A percentile compares a stretch with the other conserved stretches of the same genome.
Conservation (phyloP, 345 rosid species). For the Hibiscus mutabilis region DNA sequence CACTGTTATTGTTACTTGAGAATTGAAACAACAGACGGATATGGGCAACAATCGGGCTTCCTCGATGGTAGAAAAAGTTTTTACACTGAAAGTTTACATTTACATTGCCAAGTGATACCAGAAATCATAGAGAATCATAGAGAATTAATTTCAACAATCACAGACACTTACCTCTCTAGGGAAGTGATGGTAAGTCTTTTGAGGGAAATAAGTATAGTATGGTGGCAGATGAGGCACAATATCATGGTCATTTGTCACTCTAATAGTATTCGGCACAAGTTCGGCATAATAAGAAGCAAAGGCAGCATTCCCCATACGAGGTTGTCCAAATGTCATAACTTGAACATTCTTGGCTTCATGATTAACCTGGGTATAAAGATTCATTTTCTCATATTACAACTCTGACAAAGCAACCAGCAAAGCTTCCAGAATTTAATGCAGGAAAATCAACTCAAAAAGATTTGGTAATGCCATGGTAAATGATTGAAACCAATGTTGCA, state of each 20-base stretch:
- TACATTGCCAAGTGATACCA: background rate
- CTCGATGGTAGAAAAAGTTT: background rate
- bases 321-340: slow-evolving; percentile 92
- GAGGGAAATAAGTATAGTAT: slow-evolving; percentile 56
- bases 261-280: slow-evolving; percentile 63
- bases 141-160: background rate
- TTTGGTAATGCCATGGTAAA: background rate
- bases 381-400: background rate
- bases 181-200: slow-evolving; percentile 94
- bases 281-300: slow-evolving; percentile 67
- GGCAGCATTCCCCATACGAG: slow-evolving; percentile 87
- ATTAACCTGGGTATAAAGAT: slow-evolving; percentile 51
- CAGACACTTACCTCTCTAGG: slow-evolving; percentile 67
- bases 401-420: background rate
- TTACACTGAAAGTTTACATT: background rate
- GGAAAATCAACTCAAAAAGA: background rate
- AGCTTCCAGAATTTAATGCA: background rate
- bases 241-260: slow-evolving; percentile 75
- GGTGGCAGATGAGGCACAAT: slow-evolving; percentile 97
- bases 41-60: background rate
- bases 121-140: background rate
- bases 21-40: background rate
- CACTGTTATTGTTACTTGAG: background rate
- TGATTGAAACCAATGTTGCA: background rate
- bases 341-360: slow-evolving; percentile 48